These are phyloP conservation scores for Citrullus mucosospermus DNA, from an alignment of 306 rosid genomes.

Conservation along the genomic window DNA sequence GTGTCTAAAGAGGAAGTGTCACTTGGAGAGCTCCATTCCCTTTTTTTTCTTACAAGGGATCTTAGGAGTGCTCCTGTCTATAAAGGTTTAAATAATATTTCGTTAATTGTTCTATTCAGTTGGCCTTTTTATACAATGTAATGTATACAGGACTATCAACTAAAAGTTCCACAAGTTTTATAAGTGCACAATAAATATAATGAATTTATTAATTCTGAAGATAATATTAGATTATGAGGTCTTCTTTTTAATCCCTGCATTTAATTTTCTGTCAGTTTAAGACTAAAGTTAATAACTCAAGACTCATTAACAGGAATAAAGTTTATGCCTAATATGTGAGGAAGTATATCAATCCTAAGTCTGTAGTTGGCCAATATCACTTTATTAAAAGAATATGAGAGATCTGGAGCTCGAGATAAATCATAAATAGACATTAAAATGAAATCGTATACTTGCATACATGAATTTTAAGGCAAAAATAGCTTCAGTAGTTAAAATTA, in stretches of 20 bases:
- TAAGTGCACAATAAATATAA: not conserved
- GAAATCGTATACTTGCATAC: not conserved
- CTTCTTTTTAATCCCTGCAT: not conserved
- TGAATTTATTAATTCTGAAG: not conserved
- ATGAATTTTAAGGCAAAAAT: not conserved
- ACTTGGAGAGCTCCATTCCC: not conserved
- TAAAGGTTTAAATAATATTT: not conserved
- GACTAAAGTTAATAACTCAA: not conserved
- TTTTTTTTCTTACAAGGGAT: not conserved
- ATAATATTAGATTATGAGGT: not conserved
- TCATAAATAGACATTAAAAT: not conserved
- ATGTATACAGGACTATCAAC: not conserved
- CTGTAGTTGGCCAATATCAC: not conserved
- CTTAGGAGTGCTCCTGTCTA: not conserved
- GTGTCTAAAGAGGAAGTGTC: not conserved
- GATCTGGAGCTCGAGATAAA: not conserved
- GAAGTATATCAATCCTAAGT: not conserved
- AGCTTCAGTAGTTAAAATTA: not conserved
- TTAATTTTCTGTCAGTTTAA: not conserved
- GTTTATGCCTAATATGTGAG: not conserved
- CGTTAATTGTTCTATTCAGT: not conserved
- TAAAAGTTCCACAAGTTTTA: not conserved
- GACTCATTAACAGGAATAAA: not conserved
- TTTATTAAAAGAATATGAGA: not conserved
- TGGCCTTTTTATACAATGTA: not conserved